Base-by-base conservation (phyloP, 148 eudicot species). In the Persicaria maculosa region DNA sequence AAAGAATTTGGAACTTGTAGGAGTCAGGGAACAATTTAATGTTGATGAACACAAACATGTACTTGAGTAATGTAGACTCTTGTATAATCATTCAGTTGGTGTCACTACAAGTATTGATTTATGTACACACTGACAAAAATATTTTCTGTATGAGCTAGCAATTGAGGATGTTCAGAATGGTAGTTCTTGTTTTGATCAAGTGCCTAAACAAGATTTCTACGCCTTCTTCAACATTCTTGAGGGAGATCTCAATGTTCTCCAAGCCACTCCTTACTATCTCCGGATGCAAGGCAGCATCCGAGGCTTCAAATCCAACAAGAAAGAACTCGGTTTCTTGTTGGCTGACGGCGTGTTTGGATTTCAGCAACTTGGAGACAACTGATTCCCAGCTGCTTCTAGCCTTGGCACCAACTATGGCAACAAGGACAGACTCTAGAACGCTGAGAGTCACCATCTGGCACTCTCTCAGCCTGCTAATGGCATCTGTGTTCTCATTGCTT, bases 131-230 rank as follows among this genome's bases (percentile, higher is more conserved):
- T 25, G 44, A 62, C 44, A 62, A 62, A 62, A 31, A 9, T 64
- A 17, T 36, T 43, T 40, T 40, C 47, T 12, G 40, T 65, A 36
- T 17, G 45, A 65, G 68, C 70, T 65, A 65, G n/a, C 19, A 65
- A 11, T 15, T 65, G 70, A 36, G 46, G 70, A 65, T 65, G 17
- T 65, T 65, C 17, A 65, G 70, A 65, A 65, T 65, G 70, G 70
- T 14, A 40, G 70, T 40, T 65, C 70, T 65, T 12, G 70, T 65
- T 9, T 65, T 65, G 70, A 65, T 65, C 47, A 65, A 65, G 12
- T 65, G 70, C 70, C 47, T 65, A 5, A 65, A 65, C 70, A 65
- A 65, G 70, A 17, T 0, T 46, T 65, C 70, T 40, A 65, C 46
- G 9, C 70, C 70, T 9, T 65, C 12, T 40, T 65, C 70, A 31